Conservation (phyloP, 331 rosid genomes). For the Stylosanthes scabra region DNA sequence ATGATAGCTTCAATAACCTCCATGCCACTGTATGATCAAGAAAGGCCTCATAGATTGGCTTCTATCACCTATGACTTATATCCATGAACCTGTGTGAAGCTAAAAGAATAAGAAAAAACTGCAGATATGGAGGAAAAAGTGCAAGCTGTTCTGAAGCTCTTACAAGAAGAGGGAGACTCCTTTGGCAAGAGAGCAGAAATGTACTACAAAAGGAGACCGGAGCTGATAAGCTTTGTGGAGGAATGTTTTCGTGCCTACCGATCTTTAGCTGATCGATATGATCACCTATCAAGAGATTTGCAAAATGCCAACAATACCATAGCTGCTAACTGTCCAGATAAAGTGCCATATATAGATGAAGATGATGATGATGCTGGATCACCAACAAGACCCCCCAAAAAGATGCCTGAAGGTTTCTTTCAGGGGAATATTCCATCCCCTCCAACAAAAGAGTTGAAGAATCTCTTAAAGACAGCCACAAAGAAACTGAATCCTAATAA, state of each 20-base stretch:
- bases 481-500: constrained; percentile 58
- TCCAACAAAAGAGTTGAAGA: constrained; percentile 66
- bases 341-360: constrained; percentile 89
- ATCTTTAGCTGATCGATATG: constrained; percentile 95
- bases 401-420: constrained; percentile 48
- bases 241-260: constrained; percentile 86
- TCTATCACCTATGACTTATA: neutral
- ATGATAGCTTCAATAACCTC: constrained; percentile 2
- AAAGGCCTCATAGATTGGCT: neutral
- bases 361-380: constrained; percentile 73
- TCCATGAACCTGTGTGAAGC: constrained; percentile 13
- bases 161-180: constrained; percentile 93
- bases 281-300: constrained; percentile 90
- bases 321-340: constrained; percentile 90
- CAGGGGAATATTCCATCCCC: constrained; percentile 52
- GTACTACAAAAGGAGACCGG: constrained; percentile 96
- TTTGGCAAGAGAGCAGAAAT: constrained; percentile 97
- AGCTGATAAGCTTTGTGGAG: constrained; percentile 84
- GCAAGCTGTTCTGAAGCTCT: constrained; percentile 58
- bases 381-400: constrained; percentile 51
- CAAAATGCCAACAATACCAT: constrained; percentile 98
- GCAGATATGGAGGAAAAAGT: constrained; percentile 99
- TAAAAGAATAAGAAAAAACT: constrained; percentile 33
- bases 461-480: constrained; percentile 48
- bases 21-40: constrained; percentile 26